Percentiles rank a stretch among this genome's conserved stretches.
Evolutionary conservation across 2,329 filamentous ascomycete species (phyloP).

Genomic region (Claviceps paspali): DNA sequence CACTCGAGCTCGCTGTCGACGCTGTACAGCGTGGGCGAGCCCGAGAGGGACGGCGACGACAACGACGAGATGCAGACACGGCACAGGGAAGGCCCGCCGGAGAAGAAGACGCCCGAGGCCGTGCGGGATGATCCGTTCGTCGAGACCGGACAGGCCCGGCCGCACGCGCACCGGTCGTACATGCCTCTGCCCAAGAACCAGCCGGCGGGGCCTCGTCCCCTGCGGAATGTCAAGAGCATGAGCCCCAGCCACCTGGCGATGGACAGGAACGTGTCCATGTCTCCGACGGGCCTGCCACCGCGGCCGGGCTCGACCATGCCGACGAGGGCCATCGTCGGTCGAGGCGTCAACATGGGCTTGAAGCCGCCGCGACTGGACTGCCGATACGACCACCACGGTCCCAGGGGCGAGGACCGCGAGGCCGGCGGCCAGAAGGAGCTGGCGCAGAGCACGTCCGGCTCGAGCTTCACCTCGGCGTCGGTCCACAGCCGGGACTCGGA

Average conservation of each 20-base stretch:
- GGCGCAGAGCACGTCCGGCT: conserved; percentile 7
- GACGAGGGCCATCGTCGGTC: neutral
- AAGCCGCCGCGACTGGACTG: neutral
- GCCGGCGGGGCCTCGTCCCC: conserved; percentile 7
- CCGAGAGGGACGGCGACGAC: conserved; percentile 18
- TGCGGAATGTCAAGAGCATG: conserved; percentile 10
- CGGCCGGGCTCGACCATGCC: conserved; percentile 1
- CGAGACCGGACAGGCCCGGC: conserved; percentile 6
- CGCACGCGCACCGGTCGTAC: neutral
- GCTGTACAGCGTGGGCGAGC: conserved; percentile 38
- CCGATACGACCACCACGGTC: conserved; percentile 8
- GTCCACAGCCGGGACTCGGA: conserved; percentile 11
- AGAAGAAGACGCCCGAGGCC: no score
- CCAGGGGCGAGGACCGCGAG: conserved; percentile 5
- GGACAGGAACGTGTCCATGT: neutral
- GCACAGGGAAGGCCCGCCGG: no score
- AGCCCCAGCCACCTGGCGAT: conserved; percentile 8
- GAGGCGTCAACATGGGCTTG: neutral
- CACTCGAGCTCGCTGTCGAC: conserved; percentile 40
- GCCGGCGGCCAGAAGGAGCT: neutral
- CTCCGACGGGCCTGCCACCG: neutral
- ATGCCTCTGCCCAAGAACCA: conserved; percentile 3
- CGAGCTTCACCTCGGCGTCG: conserved; percentile 14
- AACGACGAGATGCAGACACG: conserved; percentile 3
- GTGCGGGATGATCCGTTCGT: conserved; percentile 22